Base-by-base conservation (phyloP, 2,329 filamentous ascomycete species). In the Moelleriella libera region DNA sequence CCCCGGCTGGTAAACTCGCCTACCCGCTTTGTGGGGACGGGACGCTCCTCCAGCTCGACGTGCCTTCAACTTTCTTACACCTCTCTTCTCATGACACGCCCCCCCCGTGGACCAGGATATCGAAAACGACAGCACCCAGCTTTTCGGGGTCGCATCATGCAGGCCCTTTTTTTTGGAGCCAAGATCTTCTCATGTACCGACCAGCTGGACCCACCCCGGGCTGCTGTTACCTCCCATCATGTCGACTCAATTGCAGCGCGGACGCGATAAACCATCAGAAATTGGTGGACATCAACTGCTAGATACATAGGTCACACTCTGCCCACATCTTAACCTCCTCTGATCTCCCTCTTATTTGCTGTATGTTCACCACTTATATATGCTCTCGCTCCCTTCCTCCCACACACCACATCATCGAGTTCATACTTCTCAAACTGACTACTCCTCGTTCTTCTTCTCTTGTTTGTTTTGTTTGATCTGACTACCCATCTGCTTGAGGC, bases 391-490 rank as follows among this genome's bases (percentile, higher is more conserved):
- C 31, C 43, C 12, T 44, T 45, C 43, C 31, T 46, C 32, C 29
- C 41, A 28, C 12, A 42, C 9, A 11, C 28, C 29, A 14, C 2
- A 32, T 42, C 34, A 14, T 14, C 54, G 53, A 55, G 57, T 48
- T 57, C 56, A 52, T 55, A 49, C 41, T 50, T 42, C 40, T 14
- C 9, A 42, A n/a, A n/a, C n/a, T n/a, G n/a, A n/a, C n/a, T n/a
- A n/a, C n/a, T 12, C 40, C 14, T 37, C 12, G 8, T 5, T 37
- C 34, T 5, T 37, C 12, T 37, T 4, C 34, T 8, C 34, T 37
- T 37, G 8, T 37, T 37, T 37, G 8, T 37, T 37, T 37, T 12
- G 21, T 21, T 21, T 21, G 21, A 21, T 21, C 21, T 3, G 21
- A 21, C 21, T 21, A 21, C 21, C 21, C 21, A 21, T 21, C 34